Evolutionary conservation across 2,329 filamentous ascomycete genomes (phyloP).

Genomic region (Paradendryphiella salina): DNA sequence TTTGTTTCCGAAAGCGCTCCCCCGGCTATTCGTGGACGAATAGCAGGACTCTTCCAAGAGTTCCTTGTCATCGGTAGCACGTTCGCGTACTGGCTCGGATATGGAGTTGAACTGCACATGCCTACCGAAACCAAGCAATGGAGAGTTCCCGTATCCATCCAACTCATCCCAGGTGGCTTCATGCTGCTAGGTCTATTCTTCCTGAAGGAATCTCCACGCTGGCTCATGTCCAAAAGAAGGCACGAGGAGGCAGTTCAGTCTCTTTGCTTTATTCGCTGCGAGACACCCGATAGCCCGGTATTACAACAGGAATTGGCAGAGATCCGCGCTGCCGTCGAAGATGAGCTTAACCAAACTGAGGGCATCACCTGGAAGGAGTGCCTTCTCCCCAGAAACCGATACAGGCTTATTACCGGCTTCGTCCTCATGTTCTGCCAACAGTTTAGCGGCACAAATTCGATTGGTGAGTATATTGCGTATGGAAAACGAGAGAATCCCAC

Average conservation of each 20-base stretch:
- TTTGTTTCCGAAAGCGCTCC: slow-evolving; percentile 53
- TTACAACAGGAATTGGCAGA: slow-evolving; percentile 65
- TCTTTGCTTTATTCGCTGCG: slow-evolving; percentile 40
- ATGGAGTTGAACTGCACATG: slow-evolving; percentile 51
- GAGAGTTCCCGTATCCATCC: slow-evolving; percentile 61
- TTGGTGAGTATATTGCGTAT: slow-evolving; percentile 42
- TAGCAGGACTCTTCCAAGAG: slow-evolving; percentile 56
- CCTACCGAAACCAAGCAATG: slow-evolving; percentile 50
- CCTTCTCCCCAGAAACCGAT: slow-evolving; percentile 61
- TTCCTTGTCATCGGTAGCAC: slow-evolving; percentile 54
- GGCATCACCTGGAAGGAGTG: slow-evolving; percentile 40
- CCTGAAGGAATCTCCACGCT: slow-evolving; percentile 52
- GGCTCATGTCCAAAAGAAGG: slow-evolving; percentile 50
- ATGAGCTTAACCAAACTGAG: slow-evolving; percentile 67
- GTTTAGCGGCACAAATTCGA: slow-evolving; percentile 72
- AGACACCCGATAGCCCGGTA: slow-evolving; percentile 39
- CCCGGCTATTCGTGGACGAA: slow-evolving; percentile 60
- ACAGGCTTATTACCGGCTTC: slow-evolving; percentile 69
- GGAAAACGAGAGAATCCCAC: no score
- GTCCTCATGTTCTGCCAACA: slow-evolving; percentile 82
- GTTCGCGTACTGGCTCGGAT: slow-evolving; percentile 47
- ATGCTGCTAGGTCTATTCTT: slow-evolving; percentile 53
- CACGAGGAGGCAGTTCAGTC: slow-evolving; percentile 62
- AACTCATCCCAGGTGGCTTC: slow-evolving; percentile 68
- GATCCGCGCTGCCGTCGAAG: slow-evolving; percentile 66